Evolutionary conservation across 169 alveolate genomes (phyloP).

Genomic region (Babesia ovata): DNA sequence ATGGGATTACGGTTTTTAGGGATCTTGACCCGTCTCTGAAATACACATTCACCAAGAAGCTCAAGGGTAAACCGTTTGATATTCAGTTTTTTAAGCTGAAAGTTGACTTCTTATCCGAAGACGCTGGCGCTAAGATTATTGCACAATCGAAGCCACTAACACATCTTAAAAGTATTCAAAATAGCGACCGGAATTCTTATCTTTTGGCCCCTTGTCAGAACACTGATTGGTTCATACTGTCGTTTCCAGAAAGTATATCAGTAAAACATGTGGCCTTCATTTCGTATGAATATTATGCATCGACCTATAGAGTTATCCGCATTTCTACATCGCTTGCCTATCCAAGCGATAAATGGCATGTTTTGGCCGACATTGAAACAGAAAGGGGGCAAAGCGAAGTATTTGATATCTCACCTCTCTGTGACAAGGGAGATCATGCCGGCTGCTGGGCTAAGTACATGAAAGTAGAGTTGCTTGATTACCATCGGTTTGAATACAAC

Average conservation of each 20-base stretch:
- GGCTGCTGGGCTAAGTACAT: conserved; percentile 79
- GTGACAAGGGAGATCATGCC: conserved; percentile 69
- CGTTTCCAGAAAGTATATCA: conserved; percentile 79
- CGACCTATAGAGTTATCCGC: conserved; percentile 74
- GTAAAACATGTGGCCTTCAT: conserved; percentile 78
- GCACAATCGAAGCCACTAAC: conserved; percentile 73
- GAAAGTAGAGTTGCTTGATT: conserved; percentile 79
- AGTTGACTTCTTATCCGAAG: conserved; percentile 82
- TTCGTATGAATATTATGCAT: conserved; percentile 81
- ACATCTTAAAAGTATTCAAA: conserved; percentile 69
- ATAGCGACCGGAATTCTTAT: conserved; percentile 75
- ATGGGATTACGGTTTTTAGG: not conserved
- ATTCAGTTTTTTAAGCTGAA: conserved; percentile 62
- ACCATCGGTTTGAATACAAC: conserved; percentile 77
- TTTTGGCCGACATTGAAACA: conserved; percentile 78
- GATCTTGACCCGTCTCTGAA: not conserved
- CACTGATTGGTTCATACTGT: conserved; percentile 80
- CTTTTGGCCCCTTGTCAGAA: conserved; percentile 82
- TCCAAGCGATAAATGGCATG: conserved; percentile 79
- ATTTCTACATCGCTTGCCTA: conserved; percentile 75
- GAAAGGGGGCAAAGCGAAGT: conserved; percentile 75
- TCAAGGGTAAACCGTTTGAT: conserved; percentile 59
- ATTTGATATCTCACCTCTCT: conserved; percentile 73
- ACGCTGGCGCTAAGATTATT: conserved; percentile 82
- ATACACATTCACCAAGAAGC: not conserved